phyloP scores from a whole-genome alignment of 2,329 filamentous ascomycete genomes.

The Chaetomiaceae sp. region DNA sequence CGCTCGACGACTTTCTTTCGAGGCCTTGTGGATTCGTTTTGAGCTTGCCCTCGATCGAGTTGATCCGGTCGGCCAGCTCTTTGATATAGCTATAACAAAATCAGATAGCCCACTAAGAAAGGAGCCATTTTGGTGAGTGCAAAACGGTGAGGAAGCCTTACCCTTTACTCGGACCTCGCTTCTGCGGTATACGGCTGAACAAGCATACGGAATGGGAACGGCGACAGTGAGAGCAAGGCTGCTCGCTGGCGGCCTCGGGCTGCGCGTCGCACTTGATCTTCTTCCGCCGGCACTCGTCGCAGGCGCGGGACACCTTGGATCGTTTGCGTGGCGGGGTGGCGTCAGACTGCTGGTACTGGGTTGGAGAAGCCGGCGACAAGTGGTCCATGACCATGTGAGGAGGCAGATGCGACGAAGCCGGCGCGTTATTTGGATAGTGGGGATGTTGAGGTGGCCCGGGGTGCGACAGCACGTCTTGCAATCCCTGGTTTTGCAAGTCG shows the following conservation, averaged over 20 bases:
- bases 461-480: slow-evolving; percentile 27
- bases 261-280: slow-evolving; percentile 85
- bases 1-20: slow-evolving; percentile 37
- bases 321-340: slow-evolving; percentile 65
- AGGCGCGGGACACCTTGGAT: slow-evolving; percentile 81
- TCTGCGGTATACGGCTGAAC: slow-evolving; percentile 83
- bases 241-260: slow-evolving; percentile 64
- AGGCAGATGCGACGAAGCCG: slow-evolving; percentile 26
- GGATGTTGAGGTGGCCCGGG: slow-evolving; percentile 22
- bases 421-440: slow-evolving; percentile 22
- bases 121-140: too few species aligned
- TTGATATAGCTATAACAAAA: slow-evolving; percentile 73
- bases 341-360: slow-evolving; percentile 40
- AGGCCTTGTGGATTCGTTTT: slow-evolving; percentile 42
- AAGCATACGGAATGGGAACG: slow-evolving; percentile 70
- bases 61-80: slow-evolving; percentile 77
- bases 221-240: slow-evolving; percentile 75
- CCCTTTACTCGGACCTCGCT: slow-evolving; percentile 84
- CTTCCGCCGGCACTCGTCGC: slow-evolving; percentile 82
- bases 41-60: slow-evolving; percentile 75
- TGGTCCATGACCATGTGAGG: slow-evolving; percentile 32
- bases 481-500: slow-evolving; percentile 23
- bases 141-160: slow-evolving; percentile 33
- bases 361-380: slow-evolving; percentile 21
- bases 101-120: not conserved